These are phyloP conservation scores for Pythium biforme DNA, from an alignment of 352 stramenopile genomes.

Conservation along the genomic window DNA sequence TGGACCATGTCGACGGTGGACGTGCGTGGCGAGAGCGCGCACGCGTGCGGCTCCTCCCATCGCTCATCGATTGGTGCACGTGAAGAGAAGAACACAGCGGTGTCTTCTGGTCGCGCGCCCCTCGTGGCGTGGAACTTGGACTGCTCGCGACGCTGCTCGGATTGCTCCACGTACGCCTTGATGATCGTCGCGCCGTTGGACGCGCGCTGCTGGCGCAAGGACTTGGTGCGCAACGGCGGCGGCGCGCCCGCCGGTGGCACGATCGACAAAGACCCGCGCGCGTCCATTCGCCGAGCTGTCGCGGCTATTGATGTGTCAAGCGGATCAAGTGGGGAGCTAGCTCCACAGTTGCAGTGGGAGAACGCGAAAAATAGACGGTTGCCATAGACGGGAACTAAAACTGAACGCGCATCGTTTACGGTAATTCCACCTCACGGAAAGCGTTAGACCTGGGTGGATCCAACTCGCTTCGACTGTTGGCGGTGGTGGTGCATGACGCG, in stretches of 20 bases:
- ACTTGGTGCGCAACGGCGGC: slow-evolving; percentile 22
- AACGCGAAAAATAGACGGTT: too few relatives aligned
- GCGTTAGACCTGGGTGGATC: too few relatives aligned
- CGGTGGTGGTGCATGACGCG: slow-evolving; percentile 7
- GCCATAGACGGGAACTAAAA: too few relatives aligned
- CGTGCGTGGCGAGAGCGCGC: background rate
- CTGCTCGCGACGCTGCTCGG: slow-evolving; percentile 29
- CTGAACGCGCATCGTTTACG: too few relatives aligned
- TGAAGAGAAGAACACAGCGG: background rate
- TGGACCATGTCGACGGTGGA: background rate
- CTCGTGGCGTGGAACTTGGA: slow-evolving; percentile 23
- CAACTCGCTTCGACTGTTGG: too few relatives aligned
- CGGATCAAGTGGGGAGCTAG: too few relatives aligned
- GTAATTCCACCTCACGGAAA: too few relatives aligned
- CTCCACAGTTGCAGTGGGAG: too few relatives aligned
- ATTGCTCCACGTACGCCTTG: slow-evolving; percentile 28
- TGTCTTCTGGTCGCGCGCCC: background rate
- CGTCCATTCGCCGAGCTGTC: too few relatives aligned
- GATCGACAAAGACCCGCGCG: slow-evolving; percentile 11
- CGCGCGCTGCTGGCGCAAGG: slow-evolving; percentile 26
- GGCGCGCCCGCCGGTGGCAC: slow-evolving; percentile 15
- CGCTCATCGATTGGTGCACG: background rate
- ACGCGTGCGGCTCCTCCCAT: background rate
- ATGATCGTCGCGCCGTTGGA: slow-evolving; percentile 30
- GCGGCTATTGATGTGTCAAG: too few relatives aligned